Percentiles rank a stretch among this genome's conserved stretches.
Conservation (phyloP, 2,329 filamentous ascomycete species). For the Ramularia endophylla region DNA sequence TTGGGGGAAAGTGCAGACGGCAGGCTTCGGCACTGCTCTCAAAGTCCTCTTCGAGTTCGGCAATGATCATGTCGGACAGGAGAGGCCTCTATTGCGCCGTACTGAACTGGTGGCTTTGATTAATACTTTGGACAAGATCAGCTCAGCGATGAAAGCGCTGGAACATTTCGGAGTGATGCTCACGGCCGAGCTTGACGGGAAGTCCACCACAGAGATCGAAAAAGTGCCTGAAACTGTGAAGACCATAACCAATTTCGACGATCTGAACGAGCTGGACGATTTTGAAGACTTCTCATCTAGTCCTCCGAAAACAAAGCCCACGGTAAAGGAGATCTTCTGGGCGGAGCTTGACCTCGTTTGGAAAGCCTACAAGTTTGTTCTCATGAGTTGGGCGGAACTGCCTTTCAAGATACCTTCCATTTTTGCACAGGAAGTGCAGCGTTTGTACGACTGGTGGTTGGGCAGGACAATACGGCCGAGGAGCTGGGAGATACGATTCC, state of each 20-base stretch:
- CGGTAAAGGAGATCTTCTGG: conserved; percentile 53
- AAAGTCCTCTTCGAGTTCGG: conserved; percentile 97
- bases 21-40: conserved; percentile 87
- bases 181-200: conserved; percentile 21
- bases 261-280: conserved; percentile 25
- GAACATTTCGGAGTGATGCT: conserved; percentile 60
- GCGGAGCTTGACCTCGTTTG: conserved; percentile 60
- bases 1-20: conserved; percentile 95
- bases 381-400: conserved; percentile 59
- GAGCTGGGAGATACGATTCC: conserved; percentile 49
- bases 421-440: conserved; percentile 46
- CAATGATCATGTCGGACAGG: conserved; percentile 48
- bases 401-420: conserved; percentile 39
- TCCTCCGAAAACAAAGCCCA: conserved; percentile 32
- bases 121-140: conserved; percentile 87
- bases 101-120: conserved; percentile 92
- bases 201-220: conserved; percentile 10
- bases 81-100: conserved; percentile 68
- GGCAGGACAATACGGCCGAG: conserved; percentile 55
- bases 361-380: conserved; percentile 58
- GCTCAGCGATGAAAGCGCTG: conserved; percentile 70
- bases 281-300: conserved; percentile 15
- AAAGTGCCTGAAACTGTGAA: conserved; percentile 12
- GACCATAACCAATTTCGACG: conserved; percentile 16
- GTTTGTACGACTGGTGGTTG: conserved; percentile 57